Evolutionary conservation across 2,329 filamentous ascomycete species (phyloP).

Genomic region (Coniochaeta prunicola): DNA sequence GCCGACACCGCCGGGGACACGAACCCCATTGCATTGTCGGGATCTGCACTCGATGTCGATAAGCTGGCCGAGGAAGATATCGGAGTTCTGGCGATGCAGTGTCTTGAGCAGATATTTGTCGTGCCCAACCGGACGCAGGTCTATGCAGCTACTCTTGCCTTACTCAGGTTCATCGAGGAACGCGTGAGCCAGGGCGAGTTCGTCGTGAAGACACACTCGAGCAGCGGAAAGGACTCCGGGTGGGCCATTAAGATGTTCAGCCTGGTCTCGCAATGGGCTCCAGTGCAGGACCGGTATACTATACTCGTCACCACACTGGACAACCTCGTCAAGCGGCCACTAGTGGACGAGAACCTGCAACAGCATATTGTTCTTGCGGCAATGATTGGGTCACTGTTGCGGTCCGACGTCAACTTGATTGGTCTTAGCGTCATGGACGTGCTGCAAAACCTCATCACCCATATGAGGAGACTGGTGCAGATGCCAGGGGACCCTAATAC

Average conservation of each 20-base stretch:
- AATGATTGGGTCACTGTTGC: conserved; percentile 74
- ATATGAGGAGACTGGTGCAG: conserved; percentile 72
- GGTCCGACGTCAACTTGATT: conserved; percentile 87
- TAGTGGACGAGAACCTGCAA: conserved; percentile 63
- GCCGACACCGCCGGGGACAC: conserved; percentile 56
- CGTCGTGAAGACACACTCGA: conserved; percentile 42
- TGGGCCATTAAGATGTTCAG: conserved; percentile 83
- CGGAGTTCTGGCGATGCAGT: conserved; percentile 75
- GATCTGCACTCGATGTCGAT: conserved; percentile 80
- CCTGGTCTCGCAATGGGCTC: conserved; percentile 76
- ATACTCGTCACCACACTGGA: conserved; percentile 81
- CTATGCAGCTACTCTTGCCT: conserved; percentile 63
- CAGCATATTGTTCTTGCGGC: conserved; percentile 69
- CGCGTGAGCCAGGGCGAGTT: conserved; percentile 43
- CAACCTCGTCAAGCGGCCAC: conserved; percentile 58
- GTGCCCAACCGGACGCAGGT: conserved; percentile 78
- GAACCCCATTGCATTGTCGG: conserved; percentile 66
- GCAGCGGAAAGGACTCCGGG: conserved; percentile 42
- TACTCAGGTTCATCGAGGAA: conserved; percentile 68
- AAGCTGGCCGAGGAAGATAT: conserved; percentile 85
- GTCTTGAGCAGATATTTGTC: conserved; percentile 78
- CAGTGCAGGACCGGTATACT: conserved; percentile 89
- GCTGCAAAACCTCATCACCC: conserved; percentile 74
- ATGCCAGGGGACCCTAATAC: conserved; percentile 37
- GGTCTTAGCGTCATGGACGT: conserved; percentile 96